Conservation (phyloP, 345 rosid genomes). For the Limnanthes douglasii region DNA sequence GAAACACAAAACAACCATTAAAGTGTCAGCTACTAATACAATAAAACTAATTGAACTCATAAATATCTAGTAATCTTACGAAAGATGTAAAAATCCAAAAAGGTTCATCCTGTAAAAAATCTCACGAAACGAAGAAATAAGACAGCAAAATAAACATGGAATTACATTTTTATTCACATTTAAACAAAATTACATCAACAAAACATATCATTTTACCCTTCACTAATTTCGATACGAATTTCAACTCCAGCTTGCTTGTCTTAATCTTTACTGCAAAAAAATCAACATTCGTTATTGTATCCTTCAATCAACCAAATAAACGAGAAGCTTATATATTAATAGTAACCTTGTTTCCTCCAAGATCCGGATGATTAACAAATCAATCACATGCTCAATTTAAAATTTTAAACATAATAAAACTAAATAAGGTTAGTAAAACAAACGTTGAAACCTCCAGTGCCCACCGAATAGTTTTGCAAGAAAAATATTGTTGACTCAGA, state of each 20-base stretch:
- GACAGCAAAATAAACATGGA: too few species aligned
- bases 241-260: constrained; percentile 37
- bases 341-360: constrained; percentile 16
- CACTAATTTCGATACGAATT: constrained; percentile 40
- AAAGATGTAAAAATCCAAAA: too few species aligned
- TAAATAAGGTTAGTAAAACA: constrained; percentile 71
- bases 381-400: constrained; percentile 56
- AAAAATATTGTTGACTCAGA: constrained; percentile 30
- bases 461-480: constrained; percentile 51
- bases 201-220: constrained; percentile 55
- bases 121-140: too few species aligned
- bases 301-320: constrained; percentile 66
- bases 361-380: constrained; percentile 75
- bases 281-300: constrained; percentile 56
- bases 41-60: too few species aligned
- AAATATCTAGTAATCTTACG: too few species aligned
- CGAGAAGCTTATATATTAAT: constrained; percentile 44
- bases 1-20: too few species aligned
- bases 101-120: too few species aligned
- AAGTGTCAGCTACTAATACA: too few species aligned
- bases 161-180: constrained; percentile 26
- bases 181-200: constrained; percentile 63
- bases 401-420: constrained; percentile 51
- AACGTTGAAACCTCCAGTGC: constrained; percentile 34
- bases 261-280: constrained; percentile 75